A percentile compares a stretch with the other conserved stretches of the same genome.
Evolutionary conservation across 2,329 filamentous ascomycete species (phyloP).

Genomic region (Cladophialophora yegresii): DNA sequence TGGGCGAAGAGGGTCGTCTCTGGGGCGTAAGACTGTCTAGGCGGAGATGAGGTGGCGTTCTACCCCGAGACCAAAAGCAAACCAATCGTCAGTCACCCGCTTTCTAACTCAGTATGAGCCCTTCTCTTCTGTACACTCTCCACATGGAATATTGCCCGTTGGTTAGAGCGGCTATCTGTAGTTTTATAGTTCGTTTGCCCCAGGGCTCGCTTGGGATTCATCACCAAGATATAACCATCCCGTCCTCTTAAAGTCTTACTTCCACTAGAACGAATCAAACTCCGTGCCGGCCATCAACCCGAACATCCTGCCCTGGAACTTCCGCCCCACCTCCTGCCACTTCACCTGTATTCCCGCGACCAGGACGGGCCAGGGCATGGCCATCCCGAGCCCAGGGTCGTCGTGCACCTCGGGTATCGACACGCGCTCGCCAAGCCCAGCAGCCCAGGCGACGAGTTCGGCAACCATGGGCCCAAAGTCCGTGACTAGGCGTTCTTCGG

Average conservation of each 20-base stretch:
- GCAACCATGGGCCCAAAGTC: conserved; percentile 74
- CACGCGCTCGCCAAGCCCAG: conserved; percentile 67
- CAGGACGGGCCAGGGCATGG: conserved; percentile 56
- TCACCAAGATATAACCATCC: too few species aligned
- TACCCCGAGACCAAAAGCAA: too few species aligned
- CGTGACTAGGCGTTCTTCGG: conserved; percentile 69
- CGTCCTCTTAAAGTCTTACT: too few species aligned
- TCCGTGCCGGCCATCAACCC: conserved; percentile 35
- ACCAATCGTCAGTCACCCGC: too few species aligned
- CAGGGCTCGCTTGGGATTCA: too few species aligned
- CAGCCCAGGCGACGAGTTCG: conserved; percentile 86
- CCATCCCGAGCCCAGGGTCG: conserved; percentile 62
- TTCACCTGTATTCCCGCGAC: conserved; percentile 81
- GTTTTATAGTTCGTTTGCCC: too few species aligned
- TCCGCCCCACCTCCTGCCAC: conserved; percentile 62
- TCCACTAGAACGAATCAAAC: conserved; percentile 28
- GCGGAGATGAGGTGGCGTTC: too few species aligned
- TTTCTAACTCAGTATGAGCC: too few species aligned
- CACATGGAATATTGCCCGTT: too few species aligned
- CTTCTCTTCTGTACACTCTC: too few species aligned
- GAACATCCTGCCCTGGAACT: conserved; percentile 37
- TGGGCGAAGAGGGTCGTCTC: conserved; percentile 3
- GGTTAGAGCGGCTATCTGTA: too few species aligned
- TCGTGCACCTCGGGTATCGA: conserved; percentile 48
- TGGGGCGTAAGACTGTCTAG: not conserved